These are phyloP conservation scores for Alternaria angustiovoidea DNA, from an alignment of 2,329 filamentous ascomycete species.

Conservation along the genomic window DNA sequence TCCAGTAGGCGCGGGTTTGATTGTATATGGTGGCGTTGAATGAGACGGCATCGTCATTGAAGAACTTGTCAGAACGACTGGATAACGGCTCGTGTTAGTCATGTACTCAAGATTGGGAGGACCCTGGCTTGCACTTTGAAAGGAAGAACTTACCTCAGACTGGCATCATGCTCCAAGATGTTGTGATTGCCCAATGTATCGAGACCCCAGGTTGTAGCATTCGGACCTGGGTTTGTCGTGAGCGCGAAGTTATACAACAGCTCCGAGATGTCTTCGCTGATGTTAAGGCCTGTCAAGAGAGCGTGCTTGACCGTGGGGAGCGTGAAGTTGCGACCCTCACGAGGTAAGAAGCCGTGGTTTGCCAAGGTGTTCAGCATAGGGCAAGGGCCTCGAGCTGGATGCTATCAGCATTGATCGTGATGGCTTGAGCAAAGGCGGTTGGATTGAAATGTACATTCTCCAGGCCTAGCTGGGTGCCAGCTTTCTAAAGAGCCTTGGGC, in stretches of 20 bases:
- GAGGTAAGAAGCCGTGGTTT: constrained; percentile 43
- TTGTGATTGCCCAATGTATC: constrained; percentile 56
- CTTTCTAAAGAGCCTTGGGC: constrained; percentile 4
- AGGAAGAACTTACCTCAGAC: constrained; percentile 21
- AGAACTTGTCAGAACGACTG: constrained; percentile 3
- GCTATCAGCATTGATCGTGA: background rate
- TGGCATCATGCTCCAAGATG: constrained; percentile 59
- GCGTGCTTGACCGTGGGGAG: constrained; percentile 33
- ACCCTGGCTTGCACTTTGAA: background rate
- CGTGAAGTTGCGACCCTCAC: constrained; percentile 41
- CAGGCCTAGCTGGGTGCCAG: constrained; percentile 3
- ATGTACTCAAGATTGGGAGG: background rate
- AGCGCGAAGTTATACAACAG: constrained; percentile 12
- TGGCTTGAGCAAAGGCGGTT: background rate
- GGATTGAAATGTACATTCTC: background rate
- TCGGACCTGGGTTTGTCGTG: constrained; percentile 13
- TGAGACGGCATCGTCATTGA: background rate
- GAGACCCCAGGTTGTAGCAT: constrained; percentile 14
- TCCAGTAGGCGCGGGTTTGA: constrained; percentile 48
- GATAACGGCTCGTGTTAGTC: background rate
- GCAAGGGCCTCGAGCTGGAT: constrained; percentile 29
- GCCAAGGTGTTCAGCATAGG: constrained; percentile 41
- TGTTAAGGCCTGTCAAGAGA: constrained; percentile 8
- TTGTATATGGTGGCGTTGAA: constrained; percentile 61
- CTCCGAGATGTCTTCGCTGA: constrained; percentile 7